Percentiles rank a stretch among this genome's conserved stretches.
phyloP scores from a whole-genome alignment of 2,329 filamentous ascomycete species.

The Fusarium brachygibbosum region DNA sequence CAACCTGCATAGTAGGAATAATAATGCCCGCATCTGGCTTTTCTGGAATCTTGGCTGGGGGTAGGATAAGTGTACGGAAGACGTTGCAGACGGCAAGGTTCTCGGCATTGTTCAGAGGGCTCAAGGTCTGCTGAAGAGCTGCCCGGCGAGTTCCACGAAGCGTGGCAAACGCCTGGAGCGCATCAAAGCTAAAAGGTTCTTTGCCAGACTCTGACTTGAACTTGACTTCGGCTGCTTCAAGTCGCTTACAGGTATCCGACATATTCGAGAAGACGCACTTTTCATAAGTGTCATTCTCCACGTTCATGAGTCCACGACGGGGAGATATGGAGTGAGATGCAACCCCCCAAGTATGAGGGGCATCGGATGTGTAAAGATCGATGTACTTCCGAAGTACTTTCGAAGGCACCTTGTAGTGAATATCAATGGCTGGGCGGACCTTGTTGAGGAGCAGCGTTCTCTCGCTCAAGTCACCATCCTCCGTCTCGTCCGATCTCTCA shows the following conservation, averaged over 20 bases:
- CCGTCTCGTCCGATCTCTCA: neutral
- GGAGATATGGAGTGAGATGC: neutral
- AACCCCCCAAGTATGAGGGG: slow-evolving; percentile 22
- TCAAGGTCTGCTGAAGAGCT: slow-evolving; percentile 60
- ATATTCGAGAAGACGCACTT: slow-evolving; percentile 50
- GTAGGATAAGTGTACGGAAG: slow-evolving; percentile 56
- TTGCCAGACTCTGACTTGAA: slow-evolving; percentile 11
- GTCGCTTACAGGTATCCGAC: slow-evolving; percentile 29
- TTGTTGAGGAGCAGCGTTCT: slow-evolving; percentile 34
- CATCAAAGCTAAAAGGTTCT: neutral
- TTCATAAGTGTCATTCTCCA: slow-evolving; percentile 56
- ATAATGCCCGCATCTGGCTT: slow-evolving; percentile 44
- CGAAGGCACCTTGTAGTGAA: slow-evolving; percentile 44
- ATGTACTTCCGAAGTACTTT: slow-evolving; percentile 32
- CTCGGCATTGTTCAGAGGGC: slow-evolving; percentile 55
- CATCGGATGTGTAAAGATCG: slow-evolving; percentile 27
- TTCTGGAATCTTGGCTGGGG: slow-evolving; percentile 37
- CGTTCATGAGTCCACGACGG: slow-evolving; percentile 52
- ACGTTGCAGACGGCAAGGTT: slow-evolving; percentile 55
- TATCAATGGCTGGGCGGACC: slow-evolving; percentile 36
- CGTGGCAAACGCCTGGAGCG: slow-evolving; percentile 49
- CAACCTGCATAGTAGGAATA: slow-evolving; percentile 38
- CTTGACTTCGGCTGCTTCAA: slow-evolving; percentile 18
- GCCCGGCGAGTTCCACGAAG: slow-evolving; percentile 61
- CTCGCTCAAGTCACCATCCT: slow-evolving; percentile 21